Percentiles rank a stretch among this genome's conserved stretches.
Evolutionary conservation across 495 filamentous ascomycete species (phyloP).

Genomic region (Penicillium verhagenii): DNA sequence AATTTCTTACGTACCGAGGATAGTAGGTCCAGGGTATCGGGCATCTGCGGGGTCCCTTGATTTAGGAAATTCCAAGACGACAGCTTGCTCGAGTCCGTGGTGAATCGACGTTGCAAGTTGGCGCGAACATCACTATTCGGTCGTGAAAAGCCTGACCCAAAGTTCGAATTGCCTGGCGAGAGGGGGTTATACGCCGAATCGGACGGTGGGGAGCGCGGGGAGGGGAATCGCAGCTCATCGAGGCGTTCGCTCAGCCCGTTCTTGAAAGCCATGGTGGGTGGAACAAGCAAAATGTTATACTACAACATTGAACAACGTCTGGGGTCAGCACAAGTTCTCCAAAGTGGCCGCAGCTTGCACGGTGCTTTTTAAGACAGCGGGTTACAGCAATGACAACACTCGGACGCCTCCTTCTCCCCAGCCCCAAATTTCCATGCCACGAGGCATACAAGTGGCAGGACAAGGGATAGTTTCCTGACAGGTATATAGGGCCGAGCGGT

Average conservation of each 20-base stretch:
- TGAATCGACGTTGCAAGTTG: slow-evolving; percentile 87
- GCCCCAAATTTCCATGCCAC: slow-evolving; percentile 1
- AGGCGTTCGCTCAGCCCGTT: slow-evolving; percentile 63
- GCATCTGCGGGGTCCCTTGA: slow-evolving; percentile 51
- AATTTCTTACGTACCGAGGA: slow-evolving; percentile 48
- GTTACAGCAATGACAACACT: slow-evolving; percentile 8
- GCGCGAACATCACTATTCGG: slow-evolving; percentile 59
- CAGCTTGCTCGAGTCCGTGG: slow-evolving; percentile 83
- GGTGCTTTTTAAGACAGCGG: slow-evolving; percentile 8
- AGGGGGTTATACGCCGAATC: slow-evolving; percentile 70
- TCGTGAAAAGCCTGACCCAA: slow-evolving; percentile 54
- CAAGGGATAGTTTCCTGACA: slow-evolving; percentile 4
- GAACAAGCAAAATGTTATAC: slow-evolving; percentile 31
- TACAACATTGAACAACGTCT: slow-evolving; percentile 20
- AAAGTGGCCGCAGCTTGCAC: neutral
- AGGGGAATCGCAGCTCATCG: slow-evolving; percentile 76
- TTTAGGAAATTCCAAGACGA: slow-evolving; percentile 70
- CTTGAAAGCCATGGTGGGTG: slow-evolving; percentile 62
- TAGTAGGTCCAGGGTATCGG: slow-evolving; percentile 57
- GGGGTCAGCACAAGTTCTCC: slow-evolving; percentile 6
- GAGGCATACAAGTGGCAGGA: slow-evolving; percentile 3
- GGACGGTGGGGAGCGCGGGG: slow-evolving; percentile 67
- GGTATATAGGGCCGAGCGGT: slow-evolving; percentile 35
- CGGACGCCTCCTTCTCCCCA: no score
- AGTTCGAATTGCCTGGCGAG: slow-evolving; percentile 60